These are phyloP conservation scores for Tulasnella sp. DNA, from an alignment of 768 basidiomycete genomes.

Conservation along the genomic window DNA sequence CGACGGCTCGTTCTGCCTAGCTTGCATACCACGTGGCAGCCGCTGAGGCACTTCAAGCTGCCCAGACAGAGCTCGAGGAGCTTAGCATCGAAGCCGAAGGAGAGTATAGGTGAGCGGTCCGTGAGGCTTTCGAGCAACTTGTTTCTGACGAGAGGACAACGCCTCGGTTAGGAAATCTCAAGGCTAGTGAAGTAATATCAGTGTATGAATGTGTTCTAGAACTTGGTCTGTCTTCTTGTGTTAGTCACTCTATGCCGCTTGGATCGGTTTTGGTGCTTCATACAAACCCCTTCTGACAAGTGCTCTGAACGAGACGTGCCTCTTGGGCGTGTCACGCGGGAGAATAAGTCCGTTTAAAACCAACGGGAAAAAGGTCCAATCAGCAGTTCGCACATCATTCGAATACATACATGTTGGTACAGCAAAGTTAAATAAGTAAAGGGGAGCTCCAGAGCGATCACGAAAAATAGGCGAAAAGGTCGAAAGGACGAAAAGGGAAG, in stretches of 20 bases:
- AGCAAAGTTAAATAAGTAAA: conserved; percentile 4
- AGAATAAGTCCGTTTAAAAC: no score
- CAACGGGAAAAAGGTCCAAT: neutral
- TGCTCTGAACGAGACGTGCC: neutral
- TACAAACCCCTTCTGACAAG: neutral
- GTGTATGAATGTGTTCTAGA: neutral
- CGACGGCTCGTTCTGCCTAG: conserved; percentile 39
- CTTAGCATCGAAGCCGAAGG: conserved; percentile 89
- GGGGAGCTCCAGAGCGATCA: neutral
- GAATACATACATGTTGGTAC: neutral
- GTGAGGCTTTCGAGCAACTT: neutral
- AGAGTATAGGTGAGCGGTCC: conserved; percentile 68
- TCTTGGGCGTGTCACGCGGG: neutral
- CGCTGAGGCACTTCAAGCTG: conserved; percentile 73
- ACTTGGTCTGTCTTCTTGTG: neutral
- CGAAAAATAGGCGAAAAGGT: neutral
- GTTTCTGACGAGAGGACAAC: neutral
- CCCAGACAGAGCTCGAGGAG: conserved; percentile 92
- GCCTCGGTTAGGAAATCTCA: neutral
- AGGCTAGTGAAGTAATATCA: neutral
- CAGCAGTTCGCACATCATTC: conserved; percentile 4
- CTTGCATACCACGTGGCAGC: conserved; percentile 69
- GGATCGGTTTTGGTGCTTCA: neutral
- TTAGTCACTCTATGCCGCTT: neutral
- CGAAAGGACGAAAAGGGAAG: neutral